These are phyloP conservation scores for Acanthamoeba lenticulata DNA, from an alignment of 208 protist species.

Conservation along the genomic window DNA sequence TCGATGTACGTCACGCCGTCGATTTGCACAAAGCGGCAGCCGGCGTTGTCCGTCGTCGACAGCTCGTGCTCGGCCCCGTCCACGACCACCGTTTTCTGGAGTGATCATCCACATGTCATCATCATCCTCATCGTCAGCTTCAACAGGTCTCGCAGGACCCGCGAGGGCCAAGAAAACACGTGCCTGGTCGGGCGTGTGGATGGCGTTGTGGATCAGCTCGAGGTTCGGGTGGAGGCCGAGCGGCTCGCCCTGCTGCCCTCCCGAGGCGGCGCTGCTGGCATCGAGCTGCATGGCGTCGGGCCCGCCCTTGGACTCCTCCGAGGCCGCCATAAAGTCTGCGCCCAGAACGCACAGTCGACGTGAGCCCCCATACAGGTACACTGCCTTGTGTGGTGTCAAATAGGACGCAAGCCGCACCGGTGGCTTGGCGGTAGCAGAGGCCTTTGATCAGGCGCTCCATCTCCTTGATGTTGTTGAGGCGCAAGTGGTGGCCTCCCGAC, in stretches of 20 bases:
- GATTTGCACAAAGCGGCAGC: conserved; percentile 61
- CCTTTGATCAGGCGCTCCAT: conserved; percentile 68
- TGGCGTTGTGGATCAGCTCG: conserved; percentile 60
- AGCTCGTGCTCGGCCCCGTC: conserved; percentile 14
- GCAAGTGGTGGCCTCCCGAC: not conserved
- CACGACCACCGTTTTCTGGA: conserved; percentile 24
- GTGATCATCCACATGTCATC: no score
- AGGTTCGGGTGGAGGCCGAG: conserved; percentile 2
- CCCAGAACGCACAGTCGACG: not conserved
- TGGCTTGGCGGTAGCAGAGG: conserved; percentile 66
- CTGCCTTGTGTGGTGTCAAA: not conserved
- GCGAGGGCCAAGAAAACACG: no score
- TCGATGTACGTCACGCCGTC: conserved; percentile 64
- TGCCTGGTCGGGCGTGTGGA: conserved; percentile 38
- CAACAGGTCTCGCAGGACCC: no score
- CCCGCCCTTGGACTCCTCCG: not conserved
- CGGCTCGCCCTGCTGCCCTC: conserved; percentile 36
- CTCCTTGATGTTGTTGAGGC: conserved; percentile 49
- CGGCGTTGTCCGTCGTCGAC: conserved; percentile 53
- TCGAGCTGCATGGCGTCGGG: not conserved
- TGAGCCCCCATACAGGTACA: not conserved
- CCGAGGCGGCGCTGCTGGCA: not conserved
- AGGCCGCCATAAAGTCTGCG: conserved; percentile 36
- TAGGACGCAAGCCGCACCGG: not conserved
- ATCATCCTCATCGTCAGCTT: no score